These are phyloP conservation scores for Cercospora canescens DNA, from an alignment of 2,329 filamentous ascomycete species.

Conservation along the genomic window DNA sequence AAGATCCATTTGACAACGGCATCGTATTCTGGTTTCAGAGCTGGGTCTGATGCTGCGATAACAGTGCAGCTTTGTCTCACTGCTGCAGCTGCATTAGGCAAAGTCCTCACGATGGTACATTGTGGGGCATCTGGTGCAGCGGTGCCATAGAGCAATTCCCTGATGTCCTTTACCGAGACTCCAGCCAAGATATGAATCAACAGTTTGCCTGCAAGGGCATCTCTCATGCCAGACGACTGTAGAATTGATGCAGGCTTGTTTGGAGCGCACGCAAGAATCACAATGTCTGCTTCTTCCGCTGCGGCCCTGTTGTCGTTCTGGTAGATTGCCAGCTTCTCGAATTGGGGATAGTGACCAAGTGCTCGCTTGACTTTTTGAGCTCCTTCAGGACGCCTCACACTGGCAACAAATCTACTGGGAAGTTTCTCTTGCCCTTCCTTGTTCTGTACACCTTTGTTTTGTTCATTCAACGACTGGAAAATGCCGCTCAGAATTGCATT, in stretches of 20 bases:
- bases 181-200: conserved; percentile 81
- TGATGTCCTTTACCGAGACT: conserved; percentile 63
- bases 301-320: conserved; percentile 71
- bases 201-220: conserved; percentile 76
- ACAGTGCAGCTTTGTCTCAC: conserved; percentile 80
- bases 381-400: conserved; percentile 68
- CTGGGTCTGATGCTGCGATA: conserved; percentile 63
- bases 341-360: conserved; percentile 58
- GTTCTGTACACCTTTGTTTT: conserved; percentile 28
- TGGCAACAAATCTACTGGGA: conserved; percentile 77
- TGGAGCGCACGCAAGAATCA: conserved; percentile 80
- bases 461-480: conserved; percentile 64
- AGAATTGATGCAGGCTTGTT: conserved; percentile 71
- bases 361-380: conserved; percentile 68
- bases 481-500: conserved; percentile 82
- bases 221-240: conserved; percentile 64
- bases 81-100: conserved; percentile 81
- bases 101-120: conserved; percentile 71
- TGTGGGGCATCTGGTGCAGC: conserved; percentile 50
- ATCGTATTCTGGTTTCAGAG: conserved; percentile 57
- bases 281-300: conserved; percentile 66
- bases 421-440: conserved; percentile 50
- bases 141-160: conserved; percentile 56
- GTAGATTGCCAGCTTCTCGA: conserved; percentile 63
- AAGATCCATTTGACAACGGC: conserved; percentile 74